These are phyloP conservation scores for Lasiosphaeria hispida DNA, from an alignment of 495 filamentous ascomycete genomes.

Conservation along the genomic window DNA sequence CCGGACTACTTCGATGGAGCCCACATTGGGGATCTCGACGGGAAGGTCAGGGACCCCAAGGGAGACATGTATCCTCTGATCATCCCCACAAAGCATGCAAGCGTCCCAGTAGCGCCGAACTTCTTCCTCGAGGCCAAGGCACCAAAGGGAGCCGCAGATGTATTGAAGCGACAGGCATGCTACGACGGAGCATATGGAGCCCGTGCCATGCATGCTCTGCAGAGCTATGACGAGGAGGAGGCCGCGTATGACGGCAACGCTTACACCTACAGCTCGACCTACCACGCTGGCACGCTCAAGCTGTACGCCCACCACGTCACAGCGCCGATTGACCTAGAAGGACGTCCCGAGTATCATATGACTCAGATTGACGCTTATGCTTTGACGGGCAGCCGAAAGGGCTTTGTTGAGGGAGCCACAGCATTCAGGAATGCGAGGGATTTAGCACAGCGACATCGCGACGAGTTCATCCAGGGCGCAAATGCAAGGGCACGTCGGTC, in stretches of 20 bases:
- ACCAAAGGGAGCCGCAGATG: slow-evolving; percentile 29
- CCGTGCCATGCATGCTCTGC: slow-evolving; percentile 44
- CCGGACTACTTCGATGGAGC: slow-evolving; percentile 40
- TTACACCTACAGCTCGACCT: slow-evolving; percentile 37
- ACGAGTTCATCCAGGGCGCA: slow-evolving; percentile 20
- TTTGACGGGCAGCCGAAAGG: background rate
- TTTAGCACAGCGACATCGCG: slow-evolving; percentile 17
- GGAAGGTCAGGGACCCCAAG: slow-evolving; percentile 14
- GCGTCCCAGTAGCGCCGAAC: slow-evolving; percentile 43
- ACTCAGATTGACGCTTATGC: slow-evolving; percentile 24
- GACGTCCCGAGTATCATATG: slow-evolving; percentile 43
- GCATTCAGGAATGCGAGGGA: slow-evolving; percentile 24
- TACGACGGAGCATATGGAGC: slow-evolving; percentile 47
- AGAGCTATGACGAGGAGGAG: slow-evolving; percentile 39
- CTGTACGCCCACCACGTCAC: slow-evolving; percentile 41
- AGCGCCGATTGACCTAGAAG: slow-evolving; percentile 22
- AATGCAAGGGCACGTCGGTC: slow-evolving; percentile 21
- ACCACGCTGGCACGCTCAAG: slow-evolving; percentile 30
- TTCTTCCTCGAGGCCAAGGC: slow-evolving; percentile 41
- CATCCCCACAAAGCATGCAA: slow-evolving; percentile 36
- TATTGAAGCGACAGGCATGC: slow-evolving; percentile 38
- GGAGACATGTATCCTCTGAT: slow-evolving; percentile 19
- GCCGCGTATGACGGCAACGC: slow-evolving; percentile 40
- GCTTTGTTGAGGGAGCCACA: slow-evolving; percentile 6
- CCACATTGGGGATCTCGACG: slow-evolving; percentile 13